Conservation (phyloP, 2,329 filamentous ascomycete species). For the Colletotrichum cuscutae region DNA sequence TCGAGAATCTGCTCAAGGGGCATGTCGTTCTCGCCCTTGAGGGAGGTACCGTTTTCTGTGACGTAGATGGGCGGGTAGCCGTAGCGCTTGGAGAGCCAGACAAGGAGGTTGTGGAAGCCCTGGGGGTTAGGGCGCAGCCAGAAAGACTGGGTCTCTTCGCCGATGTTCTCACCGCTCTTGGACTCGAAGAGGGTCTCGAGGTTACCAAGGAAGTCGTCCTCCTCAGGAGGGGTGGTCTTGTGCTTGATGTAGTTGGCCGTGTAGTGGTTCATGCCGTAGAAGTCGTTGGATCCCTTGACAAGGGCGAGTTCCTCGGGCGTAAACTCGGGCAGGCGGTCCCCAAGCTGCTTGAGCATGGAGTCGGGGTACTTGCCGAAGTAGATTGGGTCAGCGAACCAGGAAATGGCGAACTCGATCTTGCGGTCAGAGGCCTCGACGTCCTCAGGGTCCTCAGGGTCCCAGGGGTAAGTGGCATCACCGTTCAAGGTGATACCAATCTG, state of each 20-base stretch:
- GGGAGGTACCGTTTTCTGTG: slow-evolving; percentile 87
- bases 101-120: slow-evolving; percentile 81
- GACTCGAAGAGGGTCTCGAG: slow-evolving; percentile 77
- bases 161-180: slow-evolving; percentile 79
- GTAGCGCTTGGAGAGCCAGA: slow-evolving; percentile 83
- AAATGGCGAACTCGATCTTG: slow-evolving; percentile 88
- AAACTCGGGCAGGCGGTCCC: slow-evolving; percentile 79
- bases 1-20: slow-evolving; percentile 76
- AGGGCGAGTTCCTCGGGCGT: slow-evolving; percentile 77
- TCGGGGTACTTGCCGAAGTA: slow-evolving; percentile 87
- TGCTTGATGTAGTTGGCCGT: slow-evolving; percentile 88
- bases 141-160: slow-evolving; percentile 82
- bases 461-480: slow-evolving; percentile 85
- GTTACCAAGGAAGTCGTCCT: slow-evolving; percentile 79
- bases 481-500: slow-evolving; percentile 91
- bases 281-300: slow-evolving; percentile 90
- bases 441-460: slow-evolving; percentile 78
- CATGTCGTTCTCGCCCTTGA: slow-evolving; percentile 86
- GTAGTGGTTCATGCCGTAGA: slow-evolving; percentile 96
- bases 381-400: slow-evolving; percentile 89
- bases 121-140: slow-evolving; percentile 83
- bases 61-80: slow-evolving; percentile 82
- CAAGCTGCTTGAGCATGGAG: slow-evolving; percentile 85
- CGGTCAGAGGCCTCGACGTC: slow-evolving; percentile 82
- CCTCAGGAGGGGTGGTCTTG: slow-evolving; percentile 67